Percentiles rank a stretch among this genome's conserved stretches.
These are phyloP conservation scores for Paspalum notatum DNA, from an alignment of 176 grass and related monocot species.

Conservation along the genomic window DNA sequence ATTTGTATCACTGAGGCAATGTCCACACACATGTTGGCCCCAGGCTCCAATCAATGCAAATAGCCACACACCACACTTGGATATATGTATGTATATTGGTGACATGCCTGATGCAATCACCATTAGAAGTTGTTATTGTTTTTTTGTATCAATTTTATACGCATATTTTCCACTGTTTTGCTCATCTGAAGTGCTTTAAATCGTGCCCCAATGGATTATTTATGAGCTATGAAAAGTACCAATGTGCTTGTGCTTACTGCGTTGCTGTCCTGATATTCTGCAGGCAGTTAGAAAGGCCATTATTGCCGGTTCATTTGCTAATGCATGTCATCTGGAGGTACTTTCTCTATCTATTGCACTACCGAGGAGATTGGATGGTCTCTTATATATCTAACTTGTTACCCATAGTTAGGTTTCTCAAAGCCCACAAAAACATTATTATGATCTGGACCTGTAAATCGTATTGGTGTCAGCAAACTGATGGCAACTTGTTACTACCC, in stretches of 20 bases:
- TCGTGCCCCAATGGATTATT: conserved; percentile 7
- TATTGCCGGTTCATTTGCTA: conserved; percentile 86
- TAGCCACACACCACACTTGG: not conserved
- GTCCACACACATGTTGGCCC: not conserved
- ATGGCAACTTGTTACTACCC: not conserved
- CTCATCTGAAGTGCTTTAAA: conserved; percentile 12
- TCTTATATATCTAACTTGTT: conserved; percentile 24
- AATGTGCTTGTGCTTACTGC: conserved; percentile 10
- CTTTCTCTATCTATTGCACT: conserved; percentile 26
- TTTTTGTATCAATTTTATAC: not conserved
- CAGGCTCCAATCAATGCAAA: not conserved
- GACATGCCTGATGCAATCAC: not conserved
- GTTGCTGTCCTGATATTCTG: conserved; percentile 39
- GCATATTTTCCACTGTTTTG: not conserved
- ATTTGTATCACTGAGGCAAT: not conserved
- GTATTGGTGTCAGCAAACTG: not conserved
- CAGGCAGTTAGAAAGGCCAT: conserved; percentile 86
- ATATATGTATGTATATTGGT: not conserved
- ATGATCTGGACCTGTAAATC: not conserved
- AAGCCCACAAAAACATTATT: not conserved
- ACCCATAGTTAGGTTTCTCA: not conserved
- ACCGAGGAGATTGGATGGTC: conserved; percentile 7
- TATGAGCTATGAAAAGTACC: not conserved
- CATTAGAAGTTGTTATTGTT: not conserved
- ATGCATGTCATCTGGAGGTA: conserved; percentile 93